Base-by-base conservation (phyloP, 2,329 filamentous ascomycete genomes). In the Sporothrix sp. region DNA sequence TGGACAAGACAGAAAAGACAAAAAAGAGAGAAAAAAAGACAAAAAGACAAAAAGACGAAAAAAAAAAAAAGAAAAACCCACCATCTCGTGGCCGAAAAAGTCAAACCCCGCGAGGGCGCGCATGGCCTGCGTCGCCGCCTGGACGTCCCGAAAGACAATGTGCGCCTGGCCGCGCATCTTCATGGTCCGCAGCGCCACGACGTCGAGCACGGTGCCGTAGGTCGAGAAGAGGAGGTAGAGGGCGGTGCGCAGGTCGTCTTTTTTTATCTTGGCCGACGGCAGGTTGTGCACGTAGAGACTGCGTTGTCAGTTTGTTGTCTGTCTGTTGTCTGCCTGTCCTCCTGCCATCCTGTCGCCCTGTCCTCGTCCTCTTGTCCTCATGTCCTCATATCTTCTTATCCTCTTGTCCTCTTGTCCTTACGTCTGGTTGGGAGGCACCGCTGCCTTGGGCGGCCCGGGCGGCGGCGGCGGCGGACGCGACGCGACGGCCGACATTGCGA, bases 151-250 rank as follows among this genome's bases (percentile, higher is more conserved):
- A 65, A 89, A 97, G 13, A 93, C 85, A 54, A 98, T 73, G 62
- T 97, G 93, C 55, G 93, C 93, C 68, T 98, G 93, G 3, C 93
- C 93, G 45, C 93, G 84, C 90, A 97, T 96, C 70, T 88, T 88
- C 65, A 76, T 75, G 1, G 87, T 95, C 71, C 89, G 94, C 59
- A 96, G 74, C 27, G 87, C 87, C 44, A 96, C 85, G 18, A 98
- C 80, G 64, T 98, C 93, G 52, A 98, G 79, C 14, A 98, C 85
- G 1, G 88, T 82, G 36, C 93, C 93, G 64, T 95, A 95, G 13
- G 89, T 95, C 10, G 89, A 88, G 66, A 97, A 97, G 11, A 97
- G 78, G 66, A 89, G 86, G 70, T 98, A 98, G 27, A 98, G 76
- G 5, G 85, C 84, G 40, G 87, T 84, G 61, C 89, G 83, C 37